phyloP scores from a whole-genome alignment of 1,139 yeast species.

The Debaryomyces udenii region DNA sequence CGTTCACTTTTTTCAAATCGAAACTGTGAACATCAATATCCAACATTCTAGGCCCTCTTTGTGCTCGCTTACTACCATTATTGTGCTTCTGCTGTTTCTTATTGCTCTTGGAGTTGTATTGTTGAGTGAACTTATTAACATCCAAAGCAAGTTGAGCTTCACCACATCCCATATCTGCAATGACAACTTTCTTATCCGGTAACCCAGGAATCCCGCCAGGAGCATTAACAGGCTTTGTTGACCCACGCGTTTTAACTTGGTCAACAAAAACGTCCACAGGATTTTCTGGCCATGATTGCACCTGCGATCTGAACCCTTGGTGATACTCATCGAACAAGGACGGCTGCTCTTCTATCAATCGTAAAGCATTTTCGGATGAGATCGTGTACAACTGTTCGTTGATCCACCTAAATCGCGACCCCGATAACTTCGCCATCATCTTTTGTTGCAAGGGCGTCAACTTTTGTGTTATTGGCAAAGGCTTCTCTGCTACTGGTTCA shows the following conservation, averaged over 20 bases:
- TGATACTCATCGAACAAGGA: conserved; percentile 91
- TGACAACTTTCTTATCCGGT: conserved; percentile 56
- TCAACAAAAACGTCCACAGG: conserved; percentile 89
- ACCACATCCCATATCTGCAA: conserved; percentile 99
- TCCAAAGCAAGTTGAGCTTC: conserved; percentile 86
- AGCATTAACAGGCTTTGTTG: conserved; percentile 74
- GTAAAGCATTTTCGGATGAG: conserved; percentile 73
- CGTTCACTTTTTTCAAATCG: conserved; percentile 85
- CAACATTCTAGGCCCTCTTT: conserved; percentile 31
- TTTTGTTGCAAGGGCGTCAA: conserved; percentile 92
- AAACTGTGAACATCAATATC: conserved; percentile 79
- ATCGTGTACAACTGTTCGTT: conserved; percentile 92
- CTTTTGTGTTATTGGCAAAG: conserved; percentile 37
- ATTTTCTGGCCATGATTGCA: conserved; percentile 96
- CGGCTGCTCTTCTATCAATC: conserved; percentile 78
- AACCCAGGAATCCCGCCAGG: conserved; percentile 93
- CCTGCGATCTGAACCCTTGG: conserved; percentile 92
- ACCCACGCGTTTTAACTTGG: conserved; percentile 61
- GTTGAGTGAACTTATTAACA: conserved; percentile 52
- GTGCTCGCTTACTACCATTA: conserved; percentile 28
- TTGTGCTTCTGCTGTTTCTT: conserved; percentile 32
- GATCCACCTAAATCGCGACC: conserved; percentile 96
- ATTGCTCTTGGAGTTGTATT: conserved; percentile 33
- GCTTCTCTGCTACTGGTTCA: conserved; percentile 15
- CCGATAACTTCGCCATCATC: conserved; percentile 92